phyloP scores from a whole-genome alignment of 2,329 filamentous ascomycete species.

The Claviceps sp. region DNA sequence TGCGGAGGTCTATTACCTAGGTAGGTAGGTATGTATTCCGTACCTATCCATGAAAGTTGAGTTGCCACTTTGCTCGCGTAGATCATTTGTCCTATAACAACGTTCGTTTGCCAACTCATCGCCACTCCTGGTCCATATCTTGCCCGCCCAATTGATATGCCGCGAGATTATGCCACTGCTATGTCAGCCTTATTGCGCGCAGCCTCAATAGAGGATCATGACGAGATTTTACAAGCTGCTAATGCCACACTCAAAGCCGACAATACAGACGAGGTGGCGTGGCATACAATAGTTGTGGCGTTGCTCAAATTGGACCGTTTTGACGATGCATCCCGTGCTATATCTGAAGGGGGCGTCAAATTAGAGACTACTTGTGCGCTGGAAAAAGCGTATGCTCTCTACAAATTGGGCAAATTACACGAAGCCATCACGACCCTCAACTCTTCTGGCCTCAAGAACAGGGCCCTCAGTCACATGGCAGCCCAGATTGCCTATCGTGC shows the following conservation, averaged over 20 bases:
- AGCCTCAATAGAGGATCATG: conserved; percentile 53
- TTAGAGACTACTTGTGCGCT: conserved; percentile 49
- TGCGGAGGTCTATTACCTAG: too few relatives aligned
- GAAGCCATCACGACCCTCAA: conserved; percentile 43
- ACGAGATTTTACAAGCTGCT: conserved; percentile 54
- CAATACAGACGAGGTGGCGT: conserved; percentile 44
- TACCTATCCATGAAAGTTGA: too few relatives aligned
- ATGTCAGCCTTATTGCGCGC: conserved; percentile 41
- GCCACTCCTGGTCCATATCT: not conserved
- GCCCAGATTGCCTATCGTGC: conserved; percentile 61
- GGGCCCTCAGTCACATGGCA: conserved; percentile 37
- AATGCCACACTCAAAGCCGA: conserved; percentile 49
- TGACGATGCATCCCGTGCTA: conserved; percentile 57
- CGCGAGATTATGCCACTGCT: conserved; percentile 33
- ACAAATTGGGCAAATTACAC: conserved; percentile 59
- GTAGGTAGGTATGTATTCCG: too few relatives aligned
- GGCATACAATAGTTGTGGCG: conserved; percentile 59
- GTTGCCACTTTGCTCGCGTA: too few relatives aligned
- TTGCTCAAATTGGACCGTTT: conserved; percentile 74
- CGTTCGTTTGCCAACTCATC: not conserved
- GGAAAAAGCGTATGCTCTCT: conserved; percentile 71
- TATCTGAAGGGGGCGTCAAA: conserved; percentile 48
- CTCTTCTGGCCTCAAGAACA: conserved; percentile 17
- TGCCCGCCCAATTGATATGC: conserved; percentile 16
- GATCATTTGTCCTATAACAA: too few relatives aligned